phyloP scores from a whole-genome alignment of 352 stramenopile genomes.

The Phytophthora pseudosyringae region DNA sequence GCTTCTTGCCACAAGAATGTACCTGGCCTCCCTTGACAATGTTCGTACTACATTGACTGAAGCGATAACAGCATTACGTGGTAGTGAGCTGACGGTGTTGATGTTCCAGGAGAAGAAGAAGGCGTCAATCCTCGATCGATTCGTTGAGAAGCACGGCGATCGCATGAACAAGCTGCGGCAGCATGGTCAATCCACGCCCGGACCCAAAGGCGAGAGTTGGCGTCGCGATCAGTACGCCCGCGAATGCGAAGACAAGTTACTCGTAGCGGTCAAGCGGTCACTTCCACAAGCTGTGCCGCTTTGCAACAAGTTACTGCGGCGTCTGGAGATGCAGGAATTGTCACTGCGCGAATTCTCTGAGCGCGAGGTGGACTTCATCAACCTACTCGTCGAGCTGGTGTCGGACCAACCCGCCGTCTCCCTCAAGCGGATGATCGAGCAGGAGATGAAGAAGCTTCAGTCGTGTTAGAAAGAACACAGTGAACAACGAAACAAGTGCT shows the following conservation, averaged over 20 bases:
- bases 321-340: conserved; percentile 77
- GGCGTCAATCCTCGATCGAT: conserved; percentile 74
- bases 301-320: conserved; percentile 72
- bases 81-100: not conserved
- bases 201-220: conserved; percentile 34
- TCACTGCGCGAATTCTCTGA: conserved; percentile 75
- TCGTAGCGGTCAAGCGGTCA: conserved; percentile 60
- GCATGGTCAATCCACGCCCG: conserved; percentile 12
- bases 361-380: conserved; percentile 84
- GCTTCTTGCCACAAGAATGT: conserved; percentile 71
- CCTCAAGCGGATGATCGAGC: conserved; percentile 74
- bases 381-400: conserved; percentile 77
- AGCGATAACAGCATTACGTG: not conserved
- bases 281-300: conserved; percentile 72
- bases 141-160: conserved; percentile 83
- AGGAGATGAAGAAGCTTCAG: conserved; percentile 70
- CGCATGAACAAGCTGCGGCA: conserved; percentile 59
- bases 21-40: conserved; percentile 71
- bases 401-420: conserved; percentile 70
- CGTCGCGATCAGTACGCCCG: conserved; percentile 43
- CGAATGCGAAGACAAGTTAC: conserved; percentile 67
- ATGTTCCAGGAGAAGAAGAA: conserved; percentile 68
- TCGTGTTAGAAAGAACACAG: conserved; percentile 3
- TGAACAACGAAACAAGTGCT: not conserved
- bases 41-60: conserved; percentile 26